These are phyloP conservation scores for Pseudomonodictys pantanalensis DNA, from an alignment of 495 filamentous ascomycete species.

Conservation along the genomic window DNA sequence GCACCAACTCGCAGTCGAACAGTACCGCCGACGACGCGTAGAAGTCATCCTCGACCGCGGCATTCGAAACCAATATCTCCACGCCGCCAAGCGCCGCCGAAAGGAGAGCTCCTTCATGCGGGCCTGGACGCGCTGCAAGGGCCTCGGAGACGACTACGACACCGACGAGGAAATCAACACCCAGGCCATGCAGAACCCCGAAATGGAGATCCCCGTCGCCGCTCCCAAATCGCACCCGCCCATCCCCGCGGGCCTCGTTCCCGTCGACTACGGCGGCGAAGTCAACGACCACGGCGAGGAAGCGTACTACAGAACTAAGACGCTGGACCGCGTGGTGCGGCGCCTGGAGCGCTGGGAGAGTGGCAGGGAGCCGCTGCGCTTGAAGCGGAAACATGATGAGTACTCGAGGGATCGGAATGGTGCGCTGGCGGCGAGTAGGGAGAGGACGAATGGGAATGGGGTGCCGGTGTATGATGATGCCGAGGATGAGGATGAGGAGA, in stretches of 20 bases:
- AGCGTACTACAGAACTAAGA: slow-evolving; percentile 28
- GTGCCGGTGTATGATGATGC: background rate
- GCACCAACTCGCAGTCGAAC: slow-evolving; percentile 88
- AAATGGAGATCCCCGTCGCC: slow-evolving; percentile 7
- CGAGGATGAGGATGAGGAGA: slow-evolving; percentile 12
- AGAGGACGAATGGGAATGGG: slow-evolving; percentile 14
- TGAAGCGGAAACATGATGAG: slow-evolving; percentile 3
- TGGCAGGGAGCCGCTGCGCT: slow-evolving; percentile 8
- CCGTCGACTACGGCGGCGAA: slow-evolving; percentile 25
- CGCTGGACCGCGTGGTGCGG: slow-evolving; percentile 26
- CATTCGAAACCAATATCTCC: slow-evolving; percentile 50
- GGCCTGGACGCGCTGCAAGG: slow-evolving; percentile 63
- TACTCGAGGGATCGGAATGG: slow-evolving; percentile 1
- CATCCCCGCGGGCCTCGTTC: slow-evolving; percentile 23
- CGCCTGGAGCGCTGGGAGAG: slow-evolving; percentile 40
- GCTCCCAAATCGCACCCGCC: slow-evolving; percentile 15
- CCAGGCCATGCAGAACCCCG: slow-evolving; percentile 11
- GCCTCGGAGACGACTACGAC: slow-evolving; percentile 67
- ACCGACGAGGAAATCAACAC: slow-evolving; percentile 64
- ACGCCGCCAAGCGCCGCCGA: slow-evolving; percentile 44
- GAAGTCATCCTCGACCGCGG: slow-evolving; percentile 79
- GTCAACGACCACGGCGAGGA: slow-evolving; percentile 39
- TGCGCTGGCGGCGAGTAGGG: slow-evolving; percentile 6
- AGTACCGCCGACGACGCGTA: slow-evolving; percentile 81
- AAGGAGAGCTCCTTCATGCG: slow-evolving; percentile 62